A percentile compares a stretch with the other conserved stretches of the same genome.
These are phyloP conservation scores for Phalaenopsis aphrodite DNA, from an alignment of 106 monocot species.

Conservation along the genomic window DNA sequence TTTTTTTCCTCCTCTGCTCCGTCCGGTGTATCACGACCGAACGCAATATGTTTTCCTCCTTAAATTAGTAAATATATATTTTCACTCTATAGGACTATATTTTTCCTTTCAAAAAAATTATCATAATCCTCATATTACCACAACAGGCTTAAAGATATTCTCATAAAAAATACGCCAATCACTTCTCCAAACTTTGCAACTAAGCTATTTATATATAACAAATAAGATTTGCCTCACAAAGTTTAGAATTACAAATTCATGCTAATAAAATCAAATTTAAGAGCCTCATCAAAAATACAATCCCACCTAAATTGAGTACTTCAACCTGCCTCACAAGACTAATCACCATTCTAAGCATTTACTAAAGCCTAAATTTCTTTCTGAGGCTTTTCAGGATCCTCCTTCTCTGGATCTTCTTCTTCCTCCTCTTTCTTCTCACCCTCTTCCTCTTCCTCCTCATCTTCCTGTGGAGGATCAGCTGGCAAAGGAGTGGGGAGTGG, in stretches of 20 bases:
- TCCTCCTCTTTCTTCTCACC: slow-evolving; percentile 63
- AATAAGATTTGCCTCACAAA: too few species aligned
- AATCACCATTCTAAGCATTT: neutral
- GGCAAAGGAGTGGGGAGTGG: slow-evolving; percentile 69
- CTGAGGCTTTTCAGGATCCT: slow-evolving; percentile 42
- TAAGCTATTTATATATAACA: too few species aligned
- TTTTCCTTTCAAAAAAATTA: too few species aligned
- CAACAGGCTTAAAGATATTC: too few species aligned
- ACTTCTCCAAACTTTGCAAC: too few species aligned
- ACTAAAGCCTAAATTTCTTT: neutral
- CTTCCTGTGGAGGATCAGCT: slow-evolving; percentile 66
- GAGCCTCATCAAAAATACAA: neutral
- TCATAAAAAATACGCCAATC: too few species aligned
- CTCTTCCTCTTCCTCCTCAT: slow-evolving; percentile 76
- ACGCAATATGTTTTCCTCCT: too few species aligned
- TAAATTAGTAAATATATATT: too few species aligned
- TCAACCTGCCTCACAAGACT: neutral
- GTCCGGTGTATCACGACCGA: too few species aligned
- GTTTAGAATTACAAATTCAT: neutral
- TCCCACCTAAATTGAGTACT: neutral
- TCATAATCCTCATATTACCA: too few species aligned
- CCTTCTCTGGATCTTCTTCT: slow-evolving; percentile 64
- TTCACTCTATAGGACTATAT: too few species aligned
- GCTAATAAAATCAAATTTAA: neutral
- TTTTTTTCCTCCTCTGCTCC: too few species aligned